Evolutionary conservation across 129 eudicot species (phyloP), one percentile per base, ranked within the genome.

Genomic region (Helichrysum umbraculigerum): DNA sequence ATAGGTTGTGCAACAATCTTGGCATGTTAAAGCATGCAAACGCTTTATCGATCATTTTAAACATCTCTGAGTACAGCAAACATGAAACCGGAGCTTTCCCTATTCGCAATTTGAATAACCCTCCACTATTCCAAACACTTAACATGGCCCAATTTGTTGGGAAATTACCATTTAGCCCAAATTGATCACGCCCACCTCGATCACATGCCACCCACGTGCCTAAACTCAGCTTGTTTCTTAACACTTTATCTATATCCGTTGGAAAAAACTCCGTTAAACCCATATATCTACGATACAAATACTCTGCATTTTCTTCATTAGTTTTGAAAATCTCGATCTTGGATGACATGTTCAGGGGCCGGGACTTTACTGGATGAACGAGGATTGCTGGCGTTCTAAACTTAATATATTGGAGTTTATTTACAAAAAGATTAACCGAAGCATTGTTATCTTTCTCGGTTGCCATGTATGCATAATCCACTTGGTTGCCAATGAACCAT

Each of bases 61-160:
- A 76, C 64, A 73, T 73, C 72, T 80, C 67, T 0, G 77, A 72
- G 71, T 83, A 82, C 17, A 77, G 19, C 63, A 80, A 76, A 68
- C 89, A 85, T 15, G 85, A 76, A 32, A 61, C 52, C n/a, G 84
- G 82, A 20, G 83, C 75, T 52, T 80, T 80, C 85, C 83, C 89
- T 10, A 80, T 70, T 65, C 85, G 81, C 16, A 87, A 15, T 44
- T 82, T 87, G 72, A 87, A 87, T 47, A 87, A 19, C 5, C 78
- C 86, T 20, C 87, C 87, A 22, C 92, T 82, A 42, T 87, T 78
- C 92, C 92, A 87, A 73, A 85, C 92, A n/a, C 89, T 87, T 16
- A 85, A 59, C 84, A 87, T 81, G n/a, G 89, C 92, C 92, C 92
- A 87, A 34, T 80, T 85, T 4, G 73, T 32, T 9, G 91, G 91